Evolutionary conservation across 345 rosid genomes (phyloP).

Genomic region (Pelargonium nanum): DNA sequence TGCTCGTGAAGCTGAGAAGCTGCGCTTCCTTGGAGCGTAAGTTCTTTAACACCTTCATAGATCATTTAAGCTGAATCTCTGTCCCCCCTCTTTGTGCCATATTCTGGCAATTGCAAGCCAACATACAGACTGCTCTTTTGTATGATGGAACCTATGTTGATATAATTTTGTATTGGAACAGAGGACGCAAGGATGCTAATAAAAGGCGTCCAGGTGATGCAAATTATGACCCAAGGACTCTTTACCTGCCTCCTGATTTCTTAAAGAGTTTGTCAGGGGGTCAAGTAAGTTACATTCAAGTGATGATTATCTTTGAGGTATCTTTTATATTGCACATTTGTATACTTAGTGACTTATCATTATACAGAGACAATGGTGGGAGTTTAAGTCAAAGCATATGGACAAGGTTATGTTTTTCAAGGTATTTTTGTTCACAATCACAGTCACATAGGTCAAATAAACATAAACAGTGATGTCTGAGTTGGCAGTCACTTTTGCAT

Average conservation of each 20-base stretch:
- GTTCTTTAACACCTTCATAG: constrained; percentile 15
- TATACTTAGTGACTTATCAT: not conserved
- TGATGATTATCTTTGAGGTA: not conserved
- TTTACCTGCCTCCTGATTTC: constrained; percentile 84
- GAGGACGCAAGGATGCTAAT: constrained; percentile 58
- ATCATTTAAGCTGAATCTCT: not conserved
- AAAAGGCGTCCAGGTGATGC: constrained; percentile 60
- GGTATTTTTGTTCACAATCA: constrained; percentile 39
- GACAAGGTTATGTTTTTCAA: constrained; percentile 95
- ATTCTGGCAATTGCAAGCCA: not conserved
- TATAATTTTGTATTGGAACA: constrained; percentile 24
- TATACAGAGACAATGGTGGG: constrained; percentile 99
- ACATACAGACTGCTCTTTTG: not conserved
- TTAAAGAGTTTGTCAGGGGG: constrained; percentile 68
- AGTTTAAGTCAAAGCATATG: constrained; percentile 94
- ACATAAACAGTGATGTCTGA: not conserved
- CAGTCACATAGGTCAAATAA: constrained; percentile 1
- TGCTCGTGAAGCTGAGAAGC: constrained; percentile 64
- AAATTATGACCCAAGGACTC: constrained; percentile 71
- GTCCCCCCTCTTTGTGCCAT: not conserved
- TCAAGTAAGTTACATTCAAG: constrained; percentile 40
- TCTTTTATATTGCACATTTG: not conserved
- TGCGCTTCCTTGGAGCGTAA: constrained; percentile 70
- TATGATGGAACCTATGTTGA: not conserved
- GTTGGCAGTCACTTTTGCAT: not conserved